These are phyloP conservation scores for Salvia rosmarinus DNA, from an alignment of 257 asterid species.

Conservation along the genomic window DNA sequence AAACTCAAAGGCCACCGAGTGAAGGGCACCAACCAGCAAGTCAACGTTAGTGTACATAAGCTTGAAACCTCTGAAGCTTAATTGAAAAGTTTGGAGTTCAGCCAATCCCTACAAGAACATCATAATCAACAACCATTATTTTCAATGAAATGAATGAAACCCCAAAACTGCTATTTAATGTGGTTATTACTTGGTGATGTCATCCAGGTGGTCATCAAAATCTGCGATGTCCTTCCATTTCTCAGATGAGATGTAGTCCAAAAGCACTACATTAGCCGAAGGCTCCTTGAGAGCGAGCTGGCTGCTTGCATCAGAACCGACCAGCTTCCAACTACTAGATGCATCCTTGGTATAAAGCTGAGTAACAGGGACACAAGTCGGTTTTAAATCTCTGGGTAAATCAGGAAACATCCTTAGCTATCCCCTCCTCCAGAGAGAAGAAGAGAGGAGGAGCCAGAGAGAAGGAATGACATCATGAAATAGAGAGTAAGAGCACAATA, in stretches of 20 bases:
- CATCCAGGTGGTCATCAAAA: slow-evolving; percentile 95
- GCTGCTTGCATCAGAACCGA: slow-evolving; percentile 63
- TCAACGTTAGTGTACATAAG: slow-evolving; percentile 10
- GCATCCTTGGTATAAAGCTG: slow-evolving; percentile 86
- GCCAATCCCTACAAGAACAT: slow-evolving; percentile 70
- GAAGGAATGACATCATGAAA: not conserved
- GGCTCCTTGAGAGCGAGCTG: slow-evolving; percentile 74
- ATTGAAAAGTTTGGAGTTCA: slow-evolving; percentile 66
- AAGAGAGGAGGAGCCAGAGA: not conserved
- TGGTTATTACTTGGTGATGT: slow-evolving; percentile 76
- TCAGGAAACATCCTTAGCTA: slow-evolving; percentile 3
- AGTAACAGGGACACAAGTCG: slow-evolving; percentile 4
- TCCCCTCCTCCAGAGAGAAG: not conserved
- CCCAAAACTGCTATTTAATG: not conserved
- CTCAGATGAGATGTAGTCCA: slow-evolving; percentile 79
- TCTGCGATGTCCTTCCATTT: slow-evolving; percentile 80
- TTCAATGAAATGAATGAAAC: not conserved
- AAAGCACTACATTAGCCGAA: slow-evolving; percentile 74
- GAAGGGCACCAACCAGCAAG: too few species aligned
- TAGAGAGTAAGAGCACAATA: slow-evolving; percentile 21
- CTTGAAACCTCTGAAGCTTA: slow-evolving; percentile 41
- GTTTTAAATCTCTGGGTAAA: not conserved
- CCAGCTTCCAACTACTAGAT: slow-evolving; percentile 83
- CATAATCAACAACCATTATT: slow-evolving; percentile 11
- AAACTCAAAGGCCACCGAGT: slow-evolving; percentile 21